Evolutionary conservation across 768 basidiomycete species (phyloP).

Genomic region (Pleurotus sapidus): DNA sequence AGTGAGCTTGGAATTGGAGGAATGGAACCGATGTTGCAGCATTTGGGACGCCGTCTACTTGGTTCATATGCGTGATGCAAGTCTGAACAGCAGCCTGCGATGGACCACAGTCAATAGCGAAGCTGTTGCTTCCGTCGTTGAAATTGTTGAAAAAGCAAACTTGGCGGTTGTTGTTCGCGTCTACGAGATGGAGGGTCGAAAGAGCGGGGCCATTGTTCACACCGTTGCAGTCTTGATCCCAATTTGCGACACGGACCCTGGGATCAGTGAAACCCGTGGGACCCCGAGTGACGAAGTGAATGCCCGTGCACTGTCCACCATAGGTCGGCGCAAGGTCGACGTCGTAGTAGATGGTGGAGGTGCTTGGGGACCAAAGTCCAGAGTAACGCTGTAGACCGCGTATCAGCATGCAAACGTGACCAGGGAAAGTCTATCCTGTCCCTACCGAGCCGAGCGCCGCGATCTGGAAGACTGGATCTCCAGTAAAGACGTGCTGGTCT

Average conservation of each 20-base stretch:
- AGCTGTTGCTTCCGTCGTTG: neutral
- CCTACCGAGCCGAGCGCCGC: neutral
- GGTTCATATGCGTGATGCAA: neutral
- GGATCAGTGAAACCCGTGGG: no score
- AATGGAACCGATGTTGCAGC: neutral
- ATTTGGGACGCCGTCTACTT: neutral
- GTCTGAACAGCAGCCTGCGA: neutral
- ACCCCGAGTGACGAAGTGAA: neutral
- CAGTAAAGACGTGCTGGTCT: neutral
- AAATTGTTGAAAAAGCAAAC: neutral
- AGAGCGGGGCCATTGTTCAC: neutral
- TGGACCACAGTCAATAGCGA: neutral
- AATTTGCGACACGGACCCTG: neutral
- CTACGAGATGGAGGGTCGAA: neutral
- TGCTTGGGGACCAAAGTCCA: neutral
- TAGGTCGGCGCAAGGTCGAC: neutral
- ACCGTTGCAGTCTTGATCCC: conserved; percentile 1
- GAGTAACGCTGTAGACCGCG: neutral
- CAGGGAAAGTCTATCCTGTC: neutral
- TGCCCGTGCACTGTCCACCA: neutral
- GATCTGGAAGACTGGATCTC: neutral
- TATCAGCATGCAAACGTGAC: neutral
- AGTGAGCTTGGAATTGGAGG: neutral
- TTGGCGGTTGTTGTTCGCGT: neutral
- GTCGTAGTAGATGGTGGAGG: neutral